Evolutionary conservation across 2,329 filamentous ascomycete genomes (phyloP).

Genomic region (Elsinoe perseae): DNA sequence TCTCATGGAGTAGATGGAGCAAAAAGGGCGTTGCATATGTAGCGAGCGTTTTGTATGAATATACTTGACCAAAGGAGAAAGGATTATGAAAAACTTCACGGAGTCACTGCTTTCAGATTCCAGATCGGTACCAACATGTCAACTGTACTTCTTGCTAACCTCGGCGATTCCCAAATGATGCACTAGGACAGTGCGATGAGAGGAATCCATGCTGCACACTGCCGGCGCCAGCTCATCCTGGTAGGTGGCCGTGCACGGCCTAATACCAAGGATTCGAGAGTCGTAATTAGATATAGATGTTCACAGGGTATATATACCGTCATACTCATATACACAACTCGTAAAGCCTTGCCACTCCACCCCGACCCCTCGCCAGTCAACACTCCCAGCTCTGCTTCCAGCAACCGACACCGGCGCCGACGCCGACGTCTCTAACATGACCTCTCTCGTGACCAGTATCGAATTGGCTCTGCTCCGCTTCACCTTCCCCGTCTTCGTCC

Average conservation of each 20-base stretch:
- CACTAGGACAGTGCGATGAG: too few relatives aligned
- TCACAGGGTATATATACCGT: too few relatives aligned
- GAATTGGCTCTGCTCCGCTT: not conserved
- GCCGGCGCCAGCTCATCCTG: conserved; percentile 34
- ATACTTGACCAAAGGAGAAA: not conserved
- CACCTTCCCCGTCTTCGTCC: not conserved
- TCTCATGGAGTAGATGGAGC: not conserved
- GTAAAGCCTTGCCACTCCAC: not conserved
- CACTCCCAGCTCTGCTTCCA: not conserved
- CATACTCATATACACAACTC: too few relatives aligned
- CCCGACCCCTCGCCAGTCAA: not conserved
- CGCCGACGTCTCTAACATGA: not conserved
- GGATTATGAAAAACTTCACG: too few relatives aligned
- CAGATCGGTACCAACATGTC: too few relatives aligned
- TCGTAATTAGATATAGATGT: too few relatives aligned
- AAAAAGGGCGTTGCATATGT: conserved; percentile 3
- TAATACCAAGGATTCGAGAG: too few relatives aligned
- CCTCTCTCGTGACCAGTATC: conserved; percentile 5
- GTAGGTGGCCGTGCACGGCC: too few relatives aligned
- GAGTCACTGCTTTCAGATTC: too few relatives aligned
- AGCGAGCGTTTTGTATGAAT: conserved; percentile 12
- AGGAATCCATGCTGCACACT: not conserved
- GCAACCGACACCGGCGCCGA: not conserved
- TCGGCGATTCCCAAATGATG: too few relatives aligned
- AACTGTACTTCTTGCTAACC: too few relatives aligned